Conservation (phyloP, 139 green algal genomes). For the Zygnema cylindricum region DNA sequence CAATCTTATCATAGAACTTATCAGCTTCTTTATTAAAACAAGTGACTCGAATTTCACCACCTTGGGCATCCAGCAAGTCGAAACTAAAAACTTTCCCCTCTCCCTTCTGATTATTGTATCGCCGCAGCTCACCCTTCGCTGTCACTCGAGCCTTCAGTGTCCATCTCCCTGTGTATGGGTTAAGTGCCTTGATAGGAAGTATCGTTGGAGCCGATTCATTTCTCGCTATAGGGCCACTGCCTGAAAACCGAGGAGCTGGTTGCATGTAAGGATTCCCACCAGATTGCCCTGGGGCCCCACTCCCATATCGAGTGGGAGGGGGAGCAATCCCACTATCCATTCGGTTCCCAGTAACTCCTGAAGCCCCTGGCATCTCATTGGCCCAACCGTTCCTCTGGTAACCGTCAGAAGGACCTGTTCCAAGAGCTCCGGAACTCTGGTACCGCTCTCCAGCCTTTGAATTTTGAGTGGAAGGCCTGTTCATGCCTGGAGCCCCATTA, state of each 20-base stretch:
- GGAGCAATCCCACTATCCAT: no score
- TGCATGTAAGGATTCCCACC: constrained; percentile 4
- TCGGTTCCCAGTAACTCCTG: neutral
- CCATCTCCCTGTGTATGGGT: constrained; percentile 93
- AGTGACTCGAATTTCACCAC: constrained; percentile 58
- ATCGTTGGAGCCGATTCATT: constrained; percentile 73
- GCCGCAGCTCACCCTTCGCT: constrained; percentile 77
- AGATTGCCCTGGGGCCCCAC: neutral
- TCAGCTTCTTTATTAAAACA: constrained; percentile 77
- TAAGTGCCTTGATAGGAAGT: constrained; percentile 86
- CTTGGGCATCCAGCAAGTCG: constrained; percentile 80
- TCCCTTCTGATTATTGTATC: constrained; percentile 79
- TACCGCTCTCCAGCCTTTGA: neutral
- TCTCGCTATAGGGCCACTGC: constrained; percentile 55
- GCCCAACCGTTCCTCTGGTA: neutral
- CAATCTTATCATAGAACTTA: constrained; percentile 60
- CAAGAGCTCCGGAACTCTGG: neutral
- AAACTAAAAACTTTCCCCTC: constrained; percentile 94
- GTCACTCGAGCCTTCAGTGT: constrained; percentile 90
- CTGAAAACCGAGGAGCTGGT: constrained; percentile 42
- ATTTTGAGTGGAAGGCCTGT: no score
- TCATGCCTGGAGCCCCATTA: neutral
- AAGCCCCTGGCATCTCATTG: neutral
- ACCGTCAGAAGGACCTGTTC: neutral
- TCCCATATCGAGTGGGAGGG: neutral